phyloP scores from a whole-genome alignment of 495 filamentous ascomycete genomes.

The Haplographium delicatum region DNA sequence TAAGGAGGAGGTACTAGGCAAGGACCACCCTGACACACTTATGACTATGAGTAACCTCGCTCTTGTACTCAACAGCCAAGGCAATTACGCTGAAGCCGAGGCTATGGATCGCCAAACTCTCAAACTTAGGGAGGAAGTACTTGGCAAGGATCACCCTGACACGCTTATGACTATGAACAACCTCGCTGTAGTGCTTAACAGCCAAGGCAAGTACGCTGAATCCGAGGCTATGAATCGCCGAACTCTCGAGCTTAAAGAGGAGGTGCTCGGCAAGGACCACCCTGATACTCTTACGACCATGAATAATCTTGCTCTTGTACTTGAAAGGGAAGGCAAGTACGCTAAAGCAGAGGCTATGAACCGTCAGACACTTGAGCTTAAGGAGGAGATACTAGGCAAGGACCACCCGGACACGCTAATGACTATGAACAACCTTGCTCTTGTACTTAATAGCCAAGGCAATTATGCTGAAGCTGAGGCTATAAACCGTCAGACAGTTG shows the following conservation, averaged over 20 bases:
- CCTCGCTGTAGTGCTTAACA: no score
- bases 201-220: no score
- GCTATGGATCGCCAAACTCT: constrained; percentile 17
- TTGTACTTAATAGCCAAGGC: constrained; percentile 4
- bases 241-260: not conserved
- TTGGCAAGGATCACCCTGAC: constrained; percentile 23
- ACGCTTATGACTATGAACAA: constrained; percentile 14
- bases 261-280: not conserved
- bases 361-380: not conserved
- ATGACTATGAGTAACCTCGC: constrained; percentile 28
- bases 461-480: constrained; percentile 17
- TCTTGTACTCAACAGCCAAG: constrained; percentile 22
- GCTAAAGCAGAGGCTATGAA: not conserved
- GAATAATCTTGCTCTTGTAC: constrained; percentile 5
- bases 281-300: constrained; percentile 12
- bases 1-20: constrained; percentile 23
- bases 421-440: constrained; percentile 6
- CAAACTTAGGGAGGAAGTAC: constrained; percentile 9
- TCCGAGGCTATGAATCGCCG: not conserved
- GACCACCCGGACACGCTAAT: constrained; percentile 9
- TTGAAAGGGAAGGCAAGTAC: constrained; percentile 7
- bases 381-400: not conserved
- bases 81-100: constrained; percentile 19
- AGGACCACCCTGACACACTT: constrained; percentile 26
- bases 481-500: constrained; percentile 23